Conservation (phyloP, 1,284 basidiomycete species). For the Ceraceosorus bombacis region DNA sequence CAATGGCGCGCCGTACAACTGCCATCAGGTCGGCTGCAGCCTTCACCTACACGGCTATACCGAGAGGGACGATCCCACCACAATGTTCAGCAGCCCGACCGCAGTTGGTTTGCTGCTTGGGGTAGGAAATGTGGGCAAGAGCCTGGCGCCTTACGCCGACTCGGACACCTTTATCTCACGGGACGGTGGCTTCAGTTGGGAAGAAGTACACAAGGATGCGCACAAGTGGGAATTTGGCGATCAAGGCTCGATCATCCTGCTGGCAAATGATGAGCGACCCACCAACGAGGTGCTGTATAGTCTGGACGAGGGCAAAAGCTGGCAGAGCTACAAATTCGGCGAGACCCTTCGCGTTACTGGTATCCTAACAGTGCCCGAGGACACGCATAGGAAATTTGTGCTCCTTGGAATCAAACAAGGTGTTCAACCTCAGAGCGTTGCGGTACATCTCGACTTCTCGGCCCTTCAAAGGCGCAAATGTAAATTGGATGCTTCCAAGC, state of each 20-base stretch:
- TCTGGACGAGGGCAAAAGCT: conserved; percentile 75
- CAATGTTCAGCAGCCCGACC: conserved; percentile 85
- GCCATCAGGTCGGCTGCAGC: conserved; percentile 66
- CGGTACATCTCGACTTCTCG: conserved; percentile 83
- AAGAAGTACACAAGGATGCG: conserved; percentile 95
- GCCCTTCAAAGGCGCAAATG: conserved; percentile 52
- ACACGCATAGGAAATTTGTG: conserved; percentile 85
- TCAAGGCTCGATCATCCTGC: conserved; percentile 82
- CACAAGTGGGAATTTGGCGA: conserved; percentile 98
- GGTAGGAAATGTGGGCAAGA: conserved; percentile 90
- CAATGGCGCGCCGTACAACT: conserved; percentile 66
- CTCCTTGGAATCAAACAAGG: conserved; percentile 63
- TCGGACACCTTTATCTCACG: conserved; percentile 93
- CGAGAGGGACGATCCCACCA: conserved; percentile 76
- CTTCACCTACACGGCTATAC: conserved; percentile 94
- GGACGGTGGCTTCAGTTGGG: conserved; percentile 94
- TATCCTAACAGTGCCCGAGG: conserved; percentile 81
- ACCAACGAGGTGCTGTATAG: conserved; percentile 83
- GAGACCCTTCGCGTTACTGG: conserved; percentile 66
- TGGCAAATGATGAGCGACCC: conserved; percentile 88
- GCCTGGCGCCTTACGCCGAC: conserved; percentile 70
- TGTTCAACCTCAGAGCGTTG: conserved; percentile 56
- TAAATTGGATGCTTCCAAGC: conserved; percentile 27
- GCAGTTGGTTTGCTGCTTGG: conserved; percentile 89
- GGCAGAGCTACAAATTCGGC: conserved; percentile 81